Base-by-base conservation (phyloP, 345 rosid genomes). In the Sisymbrium altissimum region DNA sequence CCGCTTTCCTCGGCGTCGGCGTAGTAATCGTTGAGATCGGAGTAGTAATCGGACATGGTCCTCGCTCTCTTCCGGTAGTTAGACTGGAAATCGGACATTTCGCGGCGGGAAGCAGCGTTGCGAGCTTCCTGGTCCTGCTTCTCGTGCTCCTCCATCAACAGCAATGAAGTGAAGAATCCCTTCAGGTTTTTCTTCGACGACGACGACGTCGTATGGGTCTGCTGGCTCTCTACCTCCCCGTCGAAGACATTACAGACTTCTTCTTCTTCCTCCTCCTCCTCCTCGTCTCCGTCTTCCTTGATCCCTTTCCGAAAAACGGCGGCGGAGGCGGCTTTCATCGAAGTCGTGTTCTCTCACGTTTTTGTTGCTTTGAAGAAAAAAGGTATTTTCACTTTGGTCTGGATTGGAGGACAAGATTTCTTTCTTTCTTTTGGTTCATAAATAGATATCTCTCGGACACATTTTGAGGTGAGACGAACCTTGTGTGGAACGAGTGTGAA, bases 111-210 rank as follows among this genome's bases (percentile, higher is more conserved):
- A 8, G 78, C 83, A 36, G 38, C 68, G 74, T 66, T 65, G 0
- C 79, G 79, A 57, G 82, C 85, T n/a, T 84, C 81, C 1, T 39
- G 68, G 29, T 83, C 87, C 1, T 72, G 75, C 75, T 80, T 85
- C 33, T 85, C 96, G 64, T 88, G 86, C 49, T 87, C 90, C 36
- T 89, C 89, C 46, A 87, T 61, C 50, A 84, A 72, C 15, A 86
- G 68, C 48, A 82, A 65, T 2, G 90, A 84, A 65, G 86, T 81
- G 70, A 86, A 77, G 4, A 86, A 77, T 7, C 88, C 86, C 7
- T 84, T 84, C 43, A 84, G 77, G 4, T 79, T 82, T 68, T 77
- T 84, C 14, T 40, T 36, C n/a, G n/a, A n/a, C n/a, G n/a, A n/a
- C 18, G 66, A 29, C 60, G 35, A 35, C 55, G 29, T 53, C 36